These are phyloP conservation scores for Boletus edulis DNA, from an alignment of 768 basidiomycete genomes.

Conservation along the genomic window DNA sequence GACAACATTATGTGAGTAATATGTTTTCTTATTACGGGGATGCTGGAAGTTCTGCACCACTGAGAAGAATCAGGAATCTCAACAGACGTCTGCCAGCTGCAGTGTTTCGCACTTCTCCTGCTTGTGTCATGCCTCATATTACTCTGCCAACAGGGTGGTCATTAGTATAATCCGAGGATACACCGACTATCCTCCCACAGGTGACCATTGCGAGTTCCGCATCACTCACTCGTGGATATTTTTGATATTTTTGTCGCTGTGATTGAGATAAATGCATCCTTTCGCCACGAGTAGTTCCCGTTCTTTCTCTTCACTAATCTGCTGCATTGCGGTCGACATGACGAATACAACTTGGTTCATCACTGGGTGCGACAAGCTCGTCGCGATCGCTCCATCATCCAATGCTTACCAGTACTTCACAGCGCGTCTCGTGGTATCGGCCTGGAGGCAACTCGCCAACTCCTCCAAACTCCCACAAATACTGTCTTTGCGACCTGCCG, in stretches of 20 bases:
- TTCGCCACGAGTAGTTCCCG: not conserved
- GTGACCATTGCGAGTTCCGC: too few species aligned
- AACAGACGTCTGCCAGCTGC: too few species aligned
- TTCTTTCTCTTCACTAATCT: not conserved
- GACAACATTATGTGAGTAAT: too few species aligned
- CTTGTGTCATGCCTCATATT: too few species aligned
- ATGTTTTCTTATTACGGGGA: too few species aligned
- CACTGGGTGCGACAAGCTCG: constrained; percentile 1
- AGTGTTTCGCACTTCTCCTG: too few species aligned
- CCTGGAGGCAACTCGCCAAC: constrained; percentile 9
- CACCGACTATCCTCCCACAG: not conserved
- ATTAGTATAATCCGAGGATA: not conserved
- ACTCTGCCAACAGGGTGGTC: too few species aligned
- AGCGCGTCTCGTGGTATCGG: constrained; percentile 14
- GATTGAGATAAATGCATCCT: not conserved
- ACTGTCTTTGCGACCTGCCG: constrained; percentile 25
- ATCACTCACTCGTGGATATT: too few species aligned
- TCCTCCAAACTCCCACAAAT: constrained; percentile 13
- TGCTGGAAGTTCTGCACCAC: too few species aligned
- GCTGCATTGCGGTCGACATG: not conserved
- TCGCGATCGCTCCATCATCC: not conserved
- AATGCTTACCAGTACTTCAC: too few species aligned
- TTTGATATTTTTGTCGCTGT: not conserved
- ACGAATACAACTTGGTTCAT: constrained; percentile 6
- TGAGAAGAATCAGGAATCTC: too few species aligned